Evolutionary conservation across 140 eudicot genomes (phyloP), one percentile per base, ranked within the genome.

Genomic region (Flaveria floridana): DNA sequence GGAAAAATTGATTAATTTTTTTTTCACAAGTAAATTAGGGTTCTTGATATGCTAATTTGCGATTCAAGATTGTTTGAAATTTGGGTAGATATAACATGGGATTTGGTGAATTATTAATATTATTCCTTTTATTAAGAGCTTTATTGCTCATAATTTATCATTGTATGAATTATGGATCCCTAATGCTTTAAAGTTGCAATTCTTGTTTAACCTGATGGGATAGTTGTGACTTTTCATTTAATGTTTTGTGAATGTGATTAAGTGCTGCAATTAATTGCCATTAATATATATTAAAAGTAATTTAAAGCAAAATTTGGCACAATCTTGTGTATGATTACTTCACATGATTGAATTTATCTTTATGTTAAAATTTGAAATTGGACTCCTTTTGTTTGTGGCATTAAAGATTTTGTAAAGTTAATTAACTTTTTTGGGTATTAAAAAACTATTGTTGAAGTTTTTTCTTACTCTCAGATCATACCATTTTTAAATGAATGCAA

Each of bases 251-350:
- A 65, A 73, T 73, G 75, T 62, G 51, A 72, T 53, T 73, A n/a
- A 65, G 12, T 53, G 79, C 68, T 73, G 63, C 79, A 72, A 26
- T 73, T 79, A 73, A 52, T 79, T 72, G 59, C 58, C 62, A 19
- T 79, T 16, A 73, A 20, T 23, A 58, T 58, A 2, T 23, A 58
- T 73, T 41, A 21, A 65, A 72, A 65, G 20, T 30, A 25, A 65
- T 42, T 73, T 46, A 42, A 73, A 72, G 75, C 75, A 30, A 48
- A 79, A 3, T 51, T 72, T 63, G 52, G 69, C 59, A 16, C 55
- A 64, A 73, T 79, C 68, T 46, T 65, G 61, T 65, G 55, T 71
- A 41, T 79, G 52, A 79, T 73, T 73, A 72, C 46, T 19, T 79
- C 70, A 65, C 68, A 72, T 39, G 55, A 72, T 79, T 50, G 25